Percentiles rank a stretch among this genome's conserved stretches.
These are phyloP conservation scores for Penicillium sp. DNA, from an alignment of 2,329 filamentous ascomycete species.

Conservation along the genomic window DNA sequence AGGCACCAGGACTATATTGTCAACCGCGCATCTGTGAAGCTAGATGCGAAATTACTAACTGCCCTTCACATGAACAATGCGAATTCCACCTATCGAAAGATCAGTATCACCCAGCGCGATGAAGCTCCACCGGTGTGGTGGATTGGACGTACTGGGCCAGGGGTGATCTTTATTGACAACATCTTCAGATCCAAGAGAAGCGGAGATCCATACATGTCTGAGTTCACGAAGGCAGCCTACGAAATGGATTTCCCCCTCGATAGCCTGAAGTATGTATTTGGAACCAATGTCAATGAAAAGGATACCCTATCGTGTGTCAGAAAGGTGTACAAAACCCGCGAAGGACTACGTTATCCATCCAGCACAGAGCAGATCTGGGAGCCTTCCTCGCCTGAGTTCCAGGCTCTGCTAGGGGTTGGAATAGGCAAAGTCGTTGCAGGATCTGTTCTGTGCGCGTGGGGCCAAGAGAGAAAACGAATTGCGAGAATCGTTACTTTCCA, in stretches of 20 bases:
- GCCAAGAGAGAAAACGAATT: not conserved
- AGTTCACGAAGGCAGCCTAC: conserved; percentile 7
- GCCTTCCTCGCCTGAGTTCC: not conserved
- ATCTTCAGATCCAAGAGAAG: not conserved
- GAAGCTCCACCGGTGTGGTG: not conserved
- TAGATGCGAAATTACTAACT: not conserved
- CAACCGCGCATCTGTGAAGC: not conserved
- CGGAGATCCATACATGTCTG: conserved; percentile 1
- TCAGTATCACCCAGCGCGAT: not conserved
- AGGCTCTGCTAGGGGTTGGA: not conserved
- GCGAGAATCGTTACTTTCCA: not conserved
- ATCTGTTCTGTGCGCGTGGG: not conserved
- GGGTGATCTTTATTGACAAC: conserved; percentile 6
- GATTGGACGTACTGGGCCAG: not conserved
- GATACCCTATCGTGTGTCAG: not conserved
- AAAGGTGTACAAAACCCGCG: not conserved
- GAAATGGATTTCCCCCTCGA: not conserved
- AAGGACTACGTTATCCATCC: not conserved
- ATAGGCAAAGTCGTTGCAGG: not conserved
- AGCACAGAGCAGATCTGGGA: not conserved
- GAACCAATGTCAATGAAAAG: not conserved
- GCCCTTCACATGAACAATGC: not conserved
- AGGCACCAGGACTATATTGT: not conserved
- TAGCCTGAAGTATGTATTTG: not conserved
- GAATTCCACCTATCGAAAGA: not conserved